phyloP scores from a whole-genome alignment of 768 basidiomycete genomes.

The Boletellus emodensis region DNA sequence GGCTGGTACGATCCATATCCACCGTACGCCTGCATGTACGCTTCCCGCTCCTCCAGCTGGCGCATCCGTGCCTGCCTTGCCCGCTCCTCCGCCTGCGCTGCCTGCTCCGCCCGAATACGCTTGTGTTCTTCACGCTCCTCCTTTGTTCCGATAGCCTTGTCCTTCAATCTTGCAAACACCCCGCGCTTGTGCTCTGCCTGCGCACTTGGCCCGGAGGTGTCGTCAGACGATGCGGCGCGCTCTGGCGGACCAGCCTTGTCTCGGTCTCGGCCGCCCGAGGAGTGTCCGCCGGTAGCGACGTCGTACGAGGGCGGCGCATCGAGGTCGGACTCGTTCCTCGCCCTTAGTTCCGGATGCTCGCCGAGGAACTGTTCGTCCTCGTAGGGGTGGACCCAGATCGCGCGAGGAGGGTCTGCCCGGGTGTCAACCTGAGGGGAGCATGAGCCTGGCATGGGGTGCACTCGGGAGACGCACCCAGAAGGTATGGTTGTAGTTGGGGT shows the following conservation, averaged over 20 bases:
- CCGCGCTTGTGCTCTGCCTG: constrained; percentile 41
- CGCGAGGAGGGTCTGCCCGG: constrained; percentile 53
- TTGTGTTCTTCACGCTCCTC: constrained; percentile 54
- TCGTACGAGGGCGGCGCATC: constrained; percentile 29
- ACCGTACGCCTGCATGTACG: constrained; percentile 32
- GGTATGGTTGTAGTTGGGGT: constrained; percentile 37
- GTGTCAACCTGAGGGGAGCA: constrained; percentile 54
- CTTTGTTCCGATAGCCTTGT: constrained; percentile 59
- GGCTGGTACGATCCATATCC: constrained; percentile 31
- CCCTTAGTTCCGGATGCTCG: constrained; percentile 47
- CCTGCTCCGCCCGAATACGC: constrained; percentile 31
- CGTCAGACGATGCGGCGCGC: neutral
- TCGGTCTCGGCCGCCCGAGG: constrained; percentile 11
- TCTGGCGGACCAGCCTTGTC: constrained; percentile 1
- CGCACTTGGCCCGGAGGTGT: neutral
- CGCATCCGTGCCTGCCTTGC: constrained; percentile 18
- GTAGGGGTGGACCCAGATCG: constrained; percentile 71
- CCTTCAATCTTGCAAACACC: constrained; percentile 58
- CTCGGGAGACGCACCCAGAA: constrained; percentile 44
- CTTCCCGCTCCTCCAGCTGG: constrained; percentile 29
- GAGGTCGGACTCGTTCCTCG: constrained; percentile 24
- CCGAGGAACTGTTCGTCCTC: constrained; percentile 63
- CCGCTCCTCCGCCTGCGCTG: constrained; percentile 20
- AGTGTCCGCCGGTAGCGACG: constrained; percentile 25
- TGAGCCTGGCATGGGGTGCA: neutral